Conservation (phyloP, 805 yeast species). For the Clavispora santaluciae region DNA sequence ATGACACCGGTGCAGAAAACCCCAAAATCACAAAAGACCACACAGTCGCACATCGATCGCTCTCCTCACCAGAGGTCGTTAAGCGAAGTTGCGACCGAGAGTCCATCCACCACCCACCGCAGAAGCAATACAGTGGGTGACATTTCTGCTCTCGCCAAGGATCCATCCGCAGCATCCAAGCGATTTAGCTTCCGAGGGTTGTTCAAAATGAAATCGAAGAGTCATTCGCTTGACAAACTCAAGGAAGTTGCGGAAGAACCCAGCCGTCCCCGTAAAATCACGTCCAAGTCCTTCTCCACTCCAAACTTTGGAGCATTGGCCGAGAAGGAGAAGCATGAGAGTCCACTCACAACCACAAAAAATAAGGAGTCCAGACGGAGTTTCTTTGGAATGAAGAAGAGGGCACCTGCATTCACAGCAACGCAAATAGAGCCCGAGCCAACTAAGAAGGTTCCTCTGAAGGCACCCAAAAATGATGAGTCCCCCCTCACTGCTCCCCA, state of each 20-base stretch:
- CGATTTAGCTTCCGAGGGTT: slow-evolving; percentile 36
- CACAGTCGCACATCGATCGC: not conserved
- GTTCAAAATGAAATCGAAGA: slow-evolving; percentile 34
- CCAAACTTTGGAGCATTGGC: slow-evolving; percentile 21
- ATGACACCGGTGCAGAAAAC: not conserved
- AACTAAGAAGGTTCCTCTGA: not conserved
- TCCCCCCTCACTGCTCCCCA: not conserved
- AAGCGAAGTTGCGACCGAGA: not conserved
- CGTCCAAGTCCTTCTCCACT: slow-evolving; percentile 26
- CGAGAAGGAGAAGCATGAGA: not conserved
- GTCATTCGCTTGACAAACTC: slow-evolving; percentile 18
- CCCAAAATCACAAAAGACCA: not conserved
- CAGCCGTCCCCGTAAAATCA: slow-evolving; percentile 14
- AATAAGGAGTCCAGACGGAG: not conserved
- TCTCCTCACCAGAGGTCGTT: not conserved
- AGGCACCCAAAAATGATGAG: too few species aligned
- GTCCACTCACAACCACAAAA: not conserved
- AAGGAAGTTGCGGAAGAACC: slow-evolving; percentile 9
- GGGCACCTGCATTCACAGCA: not conserved
- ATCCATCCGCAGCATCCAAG: slow-evolving; percentile 14
- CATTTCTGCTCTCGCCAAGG: slow-evolving; percentile 9
- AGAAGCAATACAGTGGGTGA: slow-evolving; percentile 8
- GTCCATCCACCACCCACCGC: not conserved
- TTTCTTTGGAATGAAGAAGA: not conserved
- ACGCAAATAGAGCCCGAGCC: not conserved